phyloP scores from a whole-genome alignment of 306 rosid species.

The Hippophae gyantsensis region DNA sequence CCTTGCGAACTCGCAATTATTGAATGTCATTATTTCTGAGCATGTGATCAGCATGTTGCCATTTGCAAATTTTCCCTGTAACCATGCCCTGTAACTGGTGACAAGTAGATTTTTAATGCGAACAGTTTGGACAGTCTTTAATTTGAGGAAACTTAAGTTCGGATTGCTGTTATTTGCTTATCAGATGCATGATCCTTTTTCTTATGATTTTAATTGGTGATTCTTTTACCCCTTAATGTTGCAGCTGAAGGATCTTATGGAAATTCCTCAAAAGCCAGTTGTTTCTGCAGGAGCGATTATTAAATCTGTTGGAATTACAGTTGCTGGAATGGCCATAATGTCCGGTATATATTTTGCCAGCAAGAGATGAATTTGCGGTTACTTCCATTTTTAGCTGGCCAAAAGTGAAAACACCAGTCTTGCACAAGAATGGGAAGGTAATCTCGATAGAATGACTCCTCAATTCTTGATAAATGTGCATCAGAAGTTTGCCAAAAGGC shows the following conservation, averaged over 20 bases:
- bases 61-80: too few relatives aligned
- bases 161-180: background rate
- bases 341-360: slow-evolving; percentile 64
- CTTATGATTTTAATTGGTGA: background rate
- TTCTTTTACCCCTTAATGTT: background rate
- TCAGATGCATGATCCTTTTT: background rate
- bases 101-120: too few relatives aligned
- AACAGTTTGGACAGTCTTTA: too few relatives aligned
- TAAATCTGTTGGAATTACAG: slow-evolving; percentile 46
- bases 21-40: too few relatives aligned
- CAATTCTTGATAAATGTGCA: too few relatives aligned
- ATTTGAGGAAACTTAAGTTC: too few relatives aligned
- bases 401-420: background rate
- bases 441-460: too few relatives aligned
- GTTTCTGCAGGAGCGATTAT: slow-evolving; percentile 35
- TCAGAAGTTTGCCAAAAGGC: too few relatives aligned
- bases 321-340: slow-evolving; percentile 61
- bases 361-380: slow-evolving; percentile 38
- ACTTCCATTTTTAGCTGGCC: background rate
- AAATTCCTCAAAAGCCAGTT: slow-evolving; percentile 36
- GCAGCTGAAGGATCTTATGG: slow-evolving; percentile 75
- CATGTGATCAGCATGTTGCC: too few relatives aligned
- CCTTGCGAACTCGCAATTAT: background rate
- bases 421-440: too few relatives aligned
- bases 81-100: too few relatives aligned